Evolutionary conservation across 1,284 basidiomycete genomes (phyloP).

Genomic region (Athelia sp.): DNA sequence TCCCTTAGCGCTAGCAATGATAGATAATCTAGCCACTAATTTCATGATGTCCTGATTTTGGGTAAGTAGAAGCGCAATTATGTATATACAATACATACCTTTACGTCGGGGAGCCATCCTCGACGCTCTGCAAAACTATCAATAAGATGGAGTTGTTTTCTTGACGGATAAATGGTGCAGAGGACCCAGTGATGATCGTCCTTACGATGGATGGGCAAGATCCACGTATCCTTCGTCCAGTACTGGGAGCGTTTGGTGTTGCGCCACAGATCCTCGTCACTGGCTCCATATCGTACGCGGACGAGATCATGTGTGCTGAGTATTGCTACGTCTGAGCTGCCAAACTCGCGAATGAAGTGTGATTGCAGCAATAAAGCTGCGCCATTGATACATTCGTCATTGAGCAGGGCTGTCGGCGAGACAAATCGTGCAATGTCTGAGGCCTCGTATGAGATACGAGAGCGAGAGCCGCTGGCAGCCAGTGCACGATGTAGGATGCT

Average conservation of each 20-base stretch:
- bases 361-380: too few relatives aligned
- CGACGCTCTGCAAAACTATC: slow-evolving; percentile 9
- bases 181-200: slow-evolving; percentile 12
- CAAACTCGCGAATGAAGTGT: too few relatives aligned
- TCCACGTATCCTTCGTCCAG: slow-evolving; percentile 11
- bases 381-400: too few relatives aligned
- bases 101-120: slow-evolving; percentile 6
- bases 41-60: slow-evolving; percentile 6
- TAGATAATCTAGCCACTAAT: slow-evolving; percentile 3
- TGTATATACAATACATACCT: background rate
- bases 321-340: too few relatives aligned
- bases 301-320: slow-evolving; percentile 11
- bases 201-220: too few relatives aligned
- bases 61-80: background rate
- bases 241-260: slow-evolving; percentile 3
- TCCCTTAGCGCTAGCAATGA: slow-evolving; percentile 1
- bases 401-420: too few relatives aligned
- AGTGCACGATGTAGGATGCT: too few relatives aligned
- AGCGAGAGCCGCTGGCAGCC: too few relatives aligned
- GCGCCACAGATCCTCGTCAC: slow-evolving; percentile 9
- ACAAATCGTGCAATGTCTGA: too few relatives aligned
- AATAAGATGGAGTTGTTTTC: slow-evolving; percentile 7
- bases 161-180: slow-evolving; percentile 1
- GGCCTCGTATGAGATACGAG: too few relatives aligned
- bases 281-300: slow-evolving; percentile 2